These are phyloP conservation scores for Tuber magnatum DNA, from an alignment of 495 filamentous ascomycete genomes.

Conservation along the genomic window DNA sequence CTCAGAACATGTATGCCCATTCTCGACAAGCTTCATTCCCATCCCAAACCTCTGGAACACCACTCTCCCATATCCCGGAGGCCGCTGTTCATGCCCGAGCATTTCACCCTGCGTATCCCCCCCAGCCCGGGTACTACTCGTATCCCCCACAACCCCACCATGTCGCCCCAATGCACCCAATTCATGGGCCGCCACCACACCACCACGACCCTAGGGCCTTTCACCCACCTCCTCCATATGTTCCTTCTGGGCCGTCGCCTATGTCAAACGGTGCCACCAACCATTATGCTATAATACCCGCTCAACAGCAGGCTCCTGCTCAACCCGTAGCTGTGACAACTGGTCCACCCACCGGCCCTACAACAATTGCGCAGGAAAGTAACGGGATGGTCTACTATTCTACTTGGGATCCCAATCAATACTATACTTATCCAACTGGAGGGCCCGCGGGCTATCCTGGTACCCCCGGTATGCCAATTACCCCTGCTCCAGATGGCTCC, in stretches of 20 bases:
- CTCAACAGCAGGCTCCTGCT: constrained; percentile 45
- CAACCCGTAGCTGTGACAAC: constrained; percentile 43
- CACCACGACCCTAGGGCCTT: constrained; percentile 51
- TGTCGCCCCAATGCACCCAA: constrained; percentile 52
- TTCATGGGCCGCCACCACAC: constrained; percentile 50
- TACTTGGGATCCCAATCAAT: constrained; percentile 51
- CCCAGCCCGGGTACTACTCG: constrained; percentile 57
- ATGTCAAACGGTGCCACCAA: constrained; percentile 35
- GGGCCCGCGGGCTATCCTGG: constrained; percentile 48
- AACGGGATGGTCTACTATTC: constrained; percentile 94
- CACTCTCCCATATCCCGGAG: constrained; percentile 89
- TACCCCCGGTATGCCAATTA: constrained; percentile 51
- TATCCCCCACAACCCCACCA: constrained; percentile 51
- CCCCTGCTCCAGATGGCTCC: constrained; percentile 46
- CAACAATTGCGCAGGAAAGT: constrained; percentile 80
- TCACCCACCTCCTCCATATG: constrained; percentile 45
- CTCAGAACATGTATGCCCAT: constrained; percentile 59
- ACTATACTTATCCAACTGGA: constrained; percentile 56
- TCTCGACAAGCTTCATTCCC: constrained; percentile 65
- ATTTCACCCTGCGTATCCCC: constrained; percentile 72
- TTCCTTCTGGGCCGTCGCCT: constrained; percentile 45
- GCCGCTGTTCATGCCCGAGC: constrained; percentile 85
- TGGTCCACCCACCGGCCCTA: constrained; percentile 50
- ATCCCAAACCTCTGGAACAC: constrained; percentile 74
- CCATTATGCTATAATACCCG: constrained; percentile 47